Evolutionary conservation across 371 early-diverging fungal genomes (phyloP).

Genomic region (Syncephalis fuscata): DNA sequence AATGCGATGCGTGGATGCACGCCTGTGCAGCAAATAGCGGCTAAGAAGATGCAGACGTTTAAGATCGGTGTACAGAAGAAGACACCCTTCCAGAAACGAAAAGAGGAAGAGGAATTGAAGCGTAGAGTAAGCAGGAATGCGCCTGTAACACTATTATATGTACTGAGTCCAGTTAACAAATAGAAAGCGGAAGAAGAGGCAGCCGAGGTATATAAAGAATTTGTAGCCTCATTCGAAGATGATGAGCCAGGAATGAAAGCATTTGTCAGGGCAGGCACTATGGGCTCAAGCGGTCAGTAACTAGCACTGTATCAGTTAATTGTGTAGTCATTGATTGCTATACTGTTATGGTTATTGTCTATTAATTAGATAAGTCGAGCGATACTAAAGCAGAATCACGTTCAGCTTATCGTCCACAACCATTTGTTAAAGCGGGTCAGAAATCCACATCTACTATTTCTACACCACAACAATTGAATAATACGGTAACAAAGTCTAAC

Average conservation of each 20-base stretch:
- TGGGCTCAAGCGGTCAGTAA: constrained; percentile 17
- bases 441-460: background rate
- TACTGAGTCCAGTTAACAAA: background rate
- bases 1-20: no score
- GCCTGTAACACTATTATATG: background rate
- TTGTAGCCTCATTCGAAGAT: constrained; percentile 72
- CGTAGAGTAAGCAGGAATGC: constrained; percentile 31
- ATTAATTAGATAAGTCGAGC: background rate
- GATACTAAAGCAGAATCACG: constrained; percentile 6
- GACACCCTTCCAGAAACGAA: constrained; percentile 52
- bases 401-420: constrained; percentile 21
- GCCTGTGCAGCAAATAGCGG: constrained; percentile 19
- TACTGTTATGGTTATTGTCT: background rate
- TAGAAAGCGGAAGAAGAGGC: constrained; percentile 52
- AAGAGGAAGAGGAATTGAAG: constrained; percentile 53
- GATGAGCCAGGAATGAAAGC: constrained; percentile 23
- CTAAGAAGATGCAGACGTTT: constrained; percentile 48
- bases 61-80: constrained; percentile 46
- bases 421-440: constrained; percentile 11
- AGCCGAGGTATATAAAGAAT: constrained; percentile 65
- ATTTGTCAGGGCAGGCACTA: constrained; percentile 46
- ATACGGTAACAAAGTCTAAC: no score
- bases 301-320: background rate
- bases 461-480: no score
- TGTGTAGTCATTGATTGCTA: background rate